phyloP scores from a whole-genome alignment of 1,139 yeast species.

The Groenewaldozyma sp. region DNA sequence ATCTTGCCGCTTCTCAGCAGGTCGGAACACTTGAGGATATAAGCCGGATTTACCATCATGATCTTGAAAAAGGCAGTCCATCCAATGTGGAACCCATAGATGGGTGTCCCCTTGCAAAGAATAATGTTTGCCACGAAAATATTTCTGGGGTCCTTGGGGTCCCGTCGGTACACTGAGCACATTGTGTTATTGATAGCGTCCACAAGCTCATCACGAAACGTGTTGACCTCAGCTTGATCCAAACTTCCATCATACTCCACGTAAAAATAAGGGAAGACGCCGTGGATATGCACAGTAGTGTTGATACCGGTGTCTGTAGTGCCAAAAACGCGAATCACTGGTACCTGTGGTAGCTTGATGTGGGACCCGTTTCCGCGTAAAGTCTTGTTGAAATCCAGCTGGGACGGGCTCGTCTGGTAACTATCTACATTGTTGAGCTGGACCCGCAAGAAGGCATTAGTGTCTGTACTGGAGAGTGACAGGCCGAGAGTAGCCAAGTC shows the following conservation, averaged over 20 bases:
- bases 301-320: constrained; percentile 46
- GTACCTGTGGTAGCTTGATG: constrained; percentile 40
- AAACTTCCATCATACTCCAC: constrained; percentile 43
- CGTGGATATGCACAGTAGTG: constrained; percentile 66
- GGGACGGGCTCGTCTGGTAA: constrained; percentile 44
- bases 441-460: constrained; percentile 14
- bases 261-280: constrained; percentile 72
- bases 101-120: constrained; percentile 66
- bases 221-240: constrained; percentile 17
- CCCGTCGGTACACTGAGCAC: constrained; percentile 23
- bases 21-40: constrained; percentile 49
- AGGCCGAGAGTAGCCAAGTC: background rate
- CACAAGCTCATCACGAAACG: constrained; percentile 17
- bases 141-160: constrained; percentile 23
- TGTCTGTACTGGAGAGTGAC: constrained; percentile 3
- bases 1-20: constrained; percentile 46
- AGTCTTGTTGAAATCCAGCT: constrained; percentile 33
- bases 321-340: constrained; percentile 73
- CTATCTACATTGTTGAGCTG: constrained; percentile 43
- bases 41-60: constrained; percentile 54
- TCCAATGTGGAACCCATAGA: constrained; percentile 75
- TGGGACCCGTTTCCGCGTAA: constrained; percentile 15
- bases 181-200: constrained; percentile 25
- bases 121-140: constrained; percentile 57
- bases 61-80: constrained; percentile 58